Base-by-base conservation (phyloP, 2,329 filamentous ascomycete genomes). In the Aspergillus fischeri region DNA sequence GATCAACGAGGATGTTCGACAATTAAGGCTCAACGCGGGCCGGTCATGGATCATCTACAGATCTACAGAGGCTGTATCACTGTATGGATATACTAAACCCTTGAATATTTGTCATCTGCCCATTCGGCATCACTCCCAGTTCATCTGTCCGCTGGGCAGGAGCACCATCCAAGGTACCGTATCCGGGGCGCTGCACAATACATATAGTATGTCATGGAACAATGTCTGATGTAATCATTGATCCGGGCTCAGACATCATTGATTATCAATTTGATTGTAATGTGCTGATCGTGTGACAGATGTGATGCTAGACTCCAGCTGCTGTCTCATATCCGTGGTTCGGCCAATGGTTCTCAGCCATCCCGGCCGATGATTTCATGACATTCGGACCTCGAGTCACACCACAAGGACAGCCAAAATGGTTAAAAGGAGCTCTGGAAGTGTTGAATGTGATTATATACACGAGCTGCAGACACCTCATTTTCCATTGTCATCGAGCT, bases 1-100 rank as follows among this genome's bases (percentile, higher is more conserved):
- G 65, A 11, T 58, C 57, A 7, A 60, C 62, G 32, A 60, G 65
- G 65, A 44, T 62, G 10, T 57, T 62, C 45, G 56, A 58, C n/a
- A 21, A 11, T 21, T 21, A 8, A 17, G n/a, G 10, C n/a, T 21
- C 8, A 4, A 20, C 6, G 17, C 6, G 24, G 24, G 44, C 44
- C 21, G 5, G 11, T 24, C 3, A 14, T 47, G 24, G 9, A 29
- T 29, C 28, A 29, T 7, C 6, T 44, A 10, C 41, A 20, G n/a
- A 44, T 42, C 29, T 42, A 21, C 20, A 11, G 21, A 9, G 41
- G 4, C 20, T 44, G 5, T 44, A 21, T 3, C 4, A 10, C 7
- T 10, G n/a, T 5, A 4, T 11, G 21, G 7, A 44, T 20, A 21
- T 21, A 24, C 8, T 4, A 2, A 44, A 38, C 1, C 32, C 17